Evolutionary conservation across 78 protist genomes (phyloP).

Genomic region (Blattamonas nauphoetae): DNA sequence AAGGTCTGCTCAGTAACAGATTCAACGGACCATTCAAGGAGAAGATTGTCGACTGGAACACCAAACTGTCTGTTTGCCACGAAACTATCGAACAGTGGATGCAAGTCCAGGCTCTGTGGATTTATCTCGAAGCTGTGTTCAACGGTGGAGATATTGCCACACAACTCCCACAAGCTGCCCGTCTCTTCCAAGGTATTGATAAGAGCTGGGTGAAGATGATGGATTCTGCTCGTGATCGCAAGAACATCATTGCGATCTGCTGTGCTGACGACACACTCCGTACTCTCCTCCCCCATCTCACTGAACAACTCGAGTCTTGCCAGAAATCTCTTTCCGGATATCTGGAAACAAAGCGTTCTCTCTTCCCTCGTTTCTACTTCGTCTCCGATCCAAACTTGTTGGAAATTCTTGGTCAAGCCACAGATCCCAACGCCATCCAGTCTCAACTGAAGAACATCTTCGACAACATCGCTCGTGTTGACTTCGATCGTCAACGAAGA

Average conservation of each 20-base stretch:
- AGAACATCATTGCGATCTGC: slow-evolving; percentile 40
- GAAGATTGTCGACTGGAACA: slow-evolving; percentile 26
- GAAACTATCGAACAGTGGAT: slow-evolving; percentile 69
- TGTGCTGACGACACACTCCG: slow-evolving; percentile 39
- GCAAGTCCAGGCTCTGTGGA: slow-evolving; percentile 66
- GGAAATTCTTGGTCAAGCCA: slow-evolving; percentile 69
- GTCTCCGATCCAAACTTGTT: slow-evolving; percentile 71
- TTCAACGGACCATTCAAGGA: slow-evolving; percentile 54
- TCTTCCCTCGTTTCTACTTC: slow-evolving; percentile 82
- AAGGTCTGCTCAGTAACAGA: slow-evolving; percentile 47
- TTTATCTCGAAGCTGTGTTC: slow-evolving; percentile 77
- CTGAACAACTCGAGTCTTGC: slow-evolving; percentile 71
- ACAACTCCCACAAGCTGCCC: slow-evolving; percentile 73
- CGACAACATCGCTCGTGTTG: slow-evolving; percentile 41
- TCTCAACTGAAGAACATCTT: slow-evolving; percentile 46
- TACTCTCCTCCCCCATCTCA: slow-evolving; percentile 47
- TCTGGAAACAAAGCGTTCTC: slow-evolving; percentile 60
- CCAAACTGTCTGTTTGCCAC: slow-evolving; percentile 23
- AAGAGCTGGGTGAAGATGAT: slow-evolving; percentile 63
- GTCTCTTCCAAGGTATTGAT: slow-evolving; percentile 58
- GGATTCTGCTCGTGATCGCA: slow-evolving; percentile 45
- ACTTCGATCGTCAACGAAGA: slow-evolving; percentile 28
- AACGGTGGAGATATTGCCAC: slow-evolving; percentile 67
- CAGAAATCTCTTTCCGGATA: slow-evolving; percentile 67
- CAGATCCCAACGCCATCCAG: slow-evolving; percentile 61